These are phyloP conservation scores for Micractinium conductrix DNA, from an alignment of 139 green algal species.

Conservation along the genomic window DNA sequence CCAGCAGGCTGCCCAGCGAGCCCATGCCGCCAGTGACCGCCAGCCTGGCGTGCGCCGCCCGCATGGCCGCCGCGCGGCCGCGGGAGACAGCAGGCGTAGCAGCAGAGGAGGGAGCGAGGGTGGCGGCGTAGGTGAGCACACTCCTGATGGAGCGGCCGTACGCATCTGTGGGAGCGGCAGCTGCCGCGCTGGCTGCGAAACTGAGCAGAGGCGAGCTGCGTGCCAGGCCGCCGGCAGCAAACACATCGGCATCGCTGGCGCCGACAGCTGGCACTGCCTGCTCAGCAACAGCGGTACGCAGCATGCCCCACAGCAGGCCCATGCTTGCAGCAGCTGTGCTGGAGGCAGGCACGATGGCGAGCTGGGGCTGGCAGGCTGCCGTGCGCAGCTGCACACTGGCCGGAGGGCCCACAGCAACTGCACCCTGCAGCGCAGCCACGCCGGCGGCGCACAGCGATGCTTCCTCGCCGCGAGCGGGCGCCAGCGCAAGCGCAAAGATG, in stretches of 20 bases:
- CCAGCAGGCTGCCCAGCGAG: constrained; percentile 52
- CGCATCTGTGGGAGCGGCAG: neutral
- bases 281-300: constrained; percentile 33
- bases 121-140: neutral
- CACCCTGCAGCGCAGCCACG: constrained; percentile 13
- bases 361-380: neutral
- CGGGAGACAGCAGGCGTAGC: no score
- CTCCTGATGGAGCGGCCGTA: constrained; percentile 2
- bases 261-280: neutral
- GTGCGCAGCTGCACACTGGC: neutral
- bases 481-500: no score
- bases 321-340: neutral
- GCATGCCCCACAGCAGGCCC: constrained; percentile 44
- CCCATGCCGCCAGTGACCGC: constrained; percentile 47
- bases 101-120: constrained; percentile 1
- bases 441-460: constrained; percentile 7
- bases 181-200: neutral
- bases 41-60: neutral
- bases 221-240: neutral
- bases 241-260: constrained; percentile 1
- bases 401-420: neutral
- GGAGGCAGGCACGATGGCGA: neutral
- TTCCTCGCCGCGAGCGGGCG: no score
- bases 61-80: neutral
- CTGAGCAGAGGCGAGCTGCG: neutral